phyloP scores from a whole-genome alignment of 352 stramenopile species.

The Phytophthora podocarpi region DNA sequence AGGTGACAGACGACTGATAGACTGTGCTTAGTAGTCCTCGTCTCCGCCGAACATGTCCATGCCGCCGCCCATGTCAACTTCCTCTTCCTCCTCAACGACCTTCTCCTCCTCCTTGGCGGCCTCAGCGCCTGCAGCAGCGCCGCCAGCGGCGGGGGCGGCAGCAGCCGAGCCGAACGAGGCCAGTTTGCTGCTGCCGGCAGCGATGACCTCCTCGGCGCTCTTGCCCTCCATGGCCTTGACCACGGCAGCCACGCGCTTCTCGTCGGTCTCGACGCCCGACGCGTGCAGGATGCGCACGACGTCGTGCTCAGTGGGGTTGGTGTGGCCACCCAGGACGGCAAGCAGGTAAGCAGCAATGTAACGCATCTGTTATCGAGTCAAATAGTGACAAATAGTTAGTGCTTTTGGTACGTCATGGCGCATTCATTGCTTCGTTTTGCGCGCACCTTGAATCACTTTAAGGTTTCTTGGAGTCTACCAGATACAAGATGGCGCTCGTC shows the following conservation, averaged over 20 bases:
- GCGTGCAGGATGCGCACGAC: constrained; percentile 93
- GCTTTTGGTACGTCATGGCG: too few species aligned
- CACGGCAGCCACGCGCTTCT: constrained; percentile 65
- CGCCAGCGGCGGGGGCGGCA: constrained; percentile 52
- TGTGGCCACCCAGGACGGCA: constrained; percentile 94
- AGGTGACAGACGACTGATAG: constrained; percentile 13
- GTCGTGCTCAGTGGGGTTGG: constrained; percentile 87
- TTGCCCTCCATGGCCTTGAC: constrained; percentile 87
- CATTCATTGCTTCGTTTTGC: background rate
- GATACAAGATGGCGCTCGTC: constrained; percentile 85
- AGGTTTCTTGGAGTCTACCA: constrained; percentile 87
- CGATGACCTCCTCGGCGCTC: constrained; percentile 84
- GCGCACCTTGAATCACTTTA: constrained; percentile 93
- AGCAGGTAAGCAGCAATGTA: constrained; percentile 98
- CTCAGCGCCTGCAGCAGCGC: constrained; percentile 53
- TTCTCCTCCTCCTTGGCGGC: constrained; percentile 68
- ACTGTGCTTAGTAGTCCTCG: constrained; percentile 82
- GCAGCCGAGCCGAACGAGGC: constrained; percentile 77
- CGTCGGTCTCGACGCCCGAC: constrained; percentile 90
- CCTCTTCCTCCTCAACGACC: constrained; percentile 83
- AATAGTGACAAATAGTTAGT: too few species aligned
- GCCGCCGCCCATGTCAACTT: constrained; percentile 84
- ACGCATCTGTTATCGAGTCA: constrained; percentile 93
- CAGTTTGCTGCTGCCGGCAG: constrained; percentile 80
- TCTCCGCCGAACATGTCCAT: constrained; percentile 91